Evolutionary conservation across 768 basidiomycete genomes (phyloP).

Genomic region (Thelephora aurantiotincta): DNA sequence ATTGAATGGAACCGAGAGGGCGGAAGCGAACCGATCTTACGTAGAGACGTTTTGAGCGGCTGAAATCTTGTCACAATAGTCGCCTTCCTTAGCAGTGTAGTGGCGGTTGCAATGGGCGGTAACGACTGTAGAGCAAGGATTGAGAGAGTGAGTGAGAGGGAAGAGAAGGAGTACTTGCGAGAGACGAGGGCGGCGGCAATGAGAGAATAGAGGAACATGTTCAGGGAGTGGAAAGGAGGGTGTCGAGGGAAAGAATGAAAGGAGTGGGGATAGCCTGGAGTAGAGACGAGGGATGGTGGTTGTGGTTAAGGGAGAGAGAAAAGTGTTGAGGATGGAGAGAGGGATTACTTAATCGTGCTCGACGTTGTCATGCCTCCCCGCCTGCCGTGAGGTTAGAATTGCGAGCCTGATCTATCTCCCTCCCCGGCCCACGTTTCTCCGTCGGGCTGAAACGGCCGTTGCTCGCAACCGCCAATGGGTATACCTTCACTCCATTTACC

Average conservation of each 20-base stretch:
- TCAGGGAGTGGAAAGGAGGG: not conserved
- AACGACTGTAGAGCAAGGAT: constrained; percentile 11
- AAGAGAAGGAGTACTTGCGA: constrained; percentile 19
- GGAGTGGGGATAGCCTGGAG: constrained; percentile 28
- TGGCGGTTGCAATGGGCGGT: constrained; percentile 35
- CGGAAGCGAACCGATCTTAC: constrained; percentile 17
- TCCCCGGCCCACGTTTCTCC: too few species aligned
- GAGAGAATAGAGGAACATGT: constrained; percentile 44
- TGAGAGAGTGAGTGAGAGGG: not conserved
- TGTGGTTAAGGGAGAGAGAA: constrained; percentile 60
- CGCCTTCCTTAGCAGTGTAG: constrained; percentile 40
- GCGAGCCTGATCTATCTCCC: too few species aligned
- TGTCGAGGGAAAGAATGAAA: not conserved
- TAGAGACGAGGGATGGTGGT: constrained; percentile 61
- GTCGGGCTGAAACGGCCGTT: too few species aligned
- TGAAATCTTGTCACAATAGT: constrained; percentile 60
- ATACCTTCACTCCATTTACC: too few species aligned
- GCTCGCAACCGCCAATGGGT: too few species aligned
- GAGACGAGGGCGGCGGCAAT: constrained; percentile 67
- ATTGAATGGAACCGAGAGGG: constrained; percentile 2
- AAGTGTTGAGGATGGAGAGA: too few species aligned
- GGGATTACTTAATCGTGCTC: too few species aligned
- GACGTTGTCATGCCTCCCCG: not conserved
- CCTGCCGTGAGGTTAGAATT: too few species aligned
- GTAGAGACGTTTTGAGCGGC: constrained; percentile 45